phyloP scores from a whole-genome alignment of 176 grass and related monocot species.

The Rhipidocladum racemiflorum region DNA sequence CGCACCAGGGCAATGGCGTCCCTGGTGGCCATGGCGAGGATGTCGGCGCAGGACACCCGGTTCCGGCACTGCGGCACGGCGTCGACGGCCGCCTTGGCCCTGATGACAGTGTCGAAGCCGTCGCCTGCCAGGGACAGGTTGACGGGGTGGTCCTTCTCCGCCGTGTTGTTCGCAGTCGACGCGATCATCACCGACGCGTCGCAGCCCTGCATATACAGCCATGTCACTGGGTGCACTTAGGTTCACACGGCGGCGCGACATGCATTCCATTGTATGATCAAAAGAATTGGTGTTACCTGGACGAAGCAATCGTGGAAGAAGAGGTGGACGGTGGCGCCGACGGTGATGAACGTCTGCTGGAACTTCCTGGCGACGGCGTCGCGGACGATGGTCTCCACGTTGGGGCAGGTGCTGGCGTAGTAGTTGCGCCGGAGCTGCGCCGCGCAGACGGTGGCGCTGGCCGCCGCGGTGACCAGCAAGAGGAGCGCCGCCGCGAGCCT shows the following conservation, averaged over 20 bases:
- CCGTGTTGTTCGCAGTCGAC: slow-evolving; percentile 69
- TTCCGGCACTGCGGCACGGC: slow-evolving; percentile 62
- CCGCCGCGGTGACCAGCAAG: background rate
- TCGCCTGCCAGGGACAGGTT: slow-evolving; percentile 93
- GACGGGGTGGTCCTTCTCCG: slow-evolving; percentile 78
- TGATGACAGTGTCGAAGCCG: slow-evolving; percentile 93
- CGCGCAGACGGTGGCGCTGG: background rate
- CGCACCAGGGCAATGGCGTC: slow-evolving; percentile 70
- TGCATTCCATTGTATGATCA: no score
- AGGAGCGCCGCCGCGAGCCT: background rate
- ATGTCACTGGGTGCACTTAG: no score
- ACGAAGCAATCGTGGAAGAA: slow-evolving; percentile 99
- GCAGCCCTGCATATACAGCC: slow-evolving; percentile 44
- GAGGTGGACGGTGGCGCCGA: slow-evolving; percentile 77
- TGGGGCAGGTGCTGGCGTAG: slow-evolving; percentile 65
- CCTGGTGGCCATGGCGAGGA: slow-evolving; percentile 78
- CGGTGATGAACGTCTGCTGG: slow-evolving; percentile 45
- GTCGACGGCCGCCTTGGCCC: slow-evolving; percentile 83
- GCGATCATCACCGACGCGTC: slow-evolving; percentile 84
- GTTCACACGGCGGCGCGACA: background rate
- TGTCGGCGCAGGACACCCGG: slow-evolving; percentile 86
- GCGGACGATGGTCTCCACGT: slow-evolving; percentile 69
- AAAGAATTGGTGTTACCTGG: slow-evolving; percentile 31
- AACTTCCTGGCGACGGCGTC: slow-evolving; percentile 63
- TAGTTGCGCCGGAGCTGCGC: slow-evolving; percentile 57